A percentile compares a stretch with the other conserved stretches of the same genome.
phyloP scores from a whole-genome alignment of 2,329 filamentous ascomycete genomes.

The Aureobasidium lini region DNA sequence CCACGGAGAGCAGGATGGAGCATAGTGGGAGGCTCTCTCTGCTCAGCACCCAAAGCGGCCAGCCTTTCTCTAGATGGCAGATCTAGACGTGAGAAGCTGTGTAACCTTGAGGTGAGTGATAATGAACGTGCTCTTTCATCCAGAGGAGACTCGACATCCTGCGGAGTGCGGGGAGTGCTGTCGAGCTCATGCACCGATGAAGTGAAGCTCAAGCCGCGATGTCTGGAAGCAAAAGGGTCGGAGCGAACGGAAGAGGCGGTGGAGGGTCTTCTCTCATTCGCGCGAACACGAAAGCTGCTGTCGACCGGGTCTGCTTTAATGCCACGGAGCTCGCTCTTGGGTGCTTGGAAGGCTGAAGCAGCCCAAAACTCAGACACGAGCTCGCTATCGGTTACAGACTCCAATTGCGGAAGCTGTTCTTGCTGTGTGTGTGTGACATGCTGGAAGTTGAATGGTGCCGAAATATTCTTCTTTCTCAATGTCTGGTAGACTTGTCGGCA shows the following conservation, averaged over 20 bases:
- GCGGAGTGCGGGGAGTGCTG: neutral
- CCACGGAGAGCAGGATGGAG: constrained; percentile 15
- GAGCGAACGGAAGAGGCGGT: constrained; percentile 1
- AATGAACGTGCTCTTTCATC: neutral
- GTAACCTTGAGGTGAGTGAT: neutral
- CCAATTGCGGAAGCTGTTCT: constrained; percentile 46
- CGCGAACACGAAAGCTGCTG: neutral
- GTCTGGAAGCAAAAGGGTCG: neutral
- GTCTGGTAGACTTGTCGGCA: constrained; percentile 15
- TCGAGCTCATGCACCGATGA: constrained; percentile 3
- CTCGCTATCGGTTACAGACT: constrained; percentile 44
- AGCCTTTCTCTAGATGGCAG: constrained; percentile 20
- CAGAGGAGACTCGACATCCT: neutral
- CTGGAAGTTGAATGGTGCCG: constrained; percentile 57
- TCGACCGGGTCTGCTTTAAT: constrained; percentile 44
- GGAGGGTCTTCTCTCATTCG: neutral
- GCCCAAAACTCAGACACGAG: constrained; percentile 48
- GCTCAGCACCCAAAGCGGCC: constrained; percentile 11
- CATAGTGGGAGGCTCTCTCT: constrained; percentile 15
- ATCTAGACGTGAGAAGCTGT: constrained; percentile 1
- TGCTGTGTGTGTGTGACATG: constrained; percentile 54
- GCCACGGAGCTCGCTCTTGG: constrained; percentile 42
- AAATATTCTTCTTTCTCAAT: constrained; percentile 44
- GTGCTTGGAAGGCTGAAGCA: constrained; percentile 45
- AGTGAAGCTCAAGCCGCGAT: neutral